A percentile compares a stretch with the other conserved stretches of the same genome.
phyloP scores from a whole-genome alignment of 225 moss, liverwort and hornwort species.

The Antitrichia curtipendula region DNA sequence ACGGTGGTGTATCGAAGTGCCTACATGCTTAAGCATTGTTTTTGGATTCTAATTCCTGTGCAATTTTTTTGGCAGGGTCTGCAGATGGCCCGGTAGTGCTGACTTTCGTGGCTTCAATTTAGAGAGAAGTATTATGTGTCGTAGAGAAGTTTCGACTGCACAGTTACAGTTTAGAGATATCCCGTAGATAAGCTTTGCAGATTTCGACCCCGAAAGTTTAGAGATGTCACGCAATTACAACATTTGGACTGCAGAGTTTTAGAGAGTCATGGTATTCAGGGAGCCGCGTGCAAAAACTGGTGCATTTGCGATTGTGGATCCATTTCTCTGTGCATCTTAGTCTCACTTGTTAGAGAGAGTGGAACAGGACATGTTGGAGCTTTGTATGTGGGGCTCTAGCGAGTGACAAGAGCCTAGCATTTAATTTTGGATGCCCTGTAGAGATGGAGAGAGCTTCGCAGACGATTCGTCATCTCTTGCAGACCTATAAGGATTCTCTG shows the following conservation, averaged over 20 bases:
- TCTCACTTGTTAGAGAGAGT: background rate
- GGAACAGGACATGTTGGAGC: too few relatives aligned
- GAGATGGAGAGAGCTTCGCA: background rate
- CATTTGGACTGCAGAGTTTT: background rate
- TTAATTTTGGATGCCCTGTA: background rate
- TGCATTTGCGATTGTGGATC: background rate
- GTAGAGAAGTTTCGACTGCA: background rate
- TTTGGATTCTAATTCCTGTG: background rate
- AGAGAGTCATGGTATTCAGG: background rate
- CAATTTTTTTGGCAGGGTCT: background rate
- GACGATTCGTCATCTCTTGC: background rate
- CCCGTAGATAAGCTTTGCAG: background rate
- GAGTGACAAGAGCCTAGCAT: background rate
- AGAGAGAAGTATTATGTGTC: background rate
- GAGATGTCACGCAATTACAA: background rate
- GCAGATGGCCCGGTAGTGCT: too few relatives aligned
- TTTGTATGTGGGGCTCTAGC: background rate
- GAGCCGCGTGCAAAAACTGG: background rate
- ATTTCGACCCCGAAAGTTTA: background rate
- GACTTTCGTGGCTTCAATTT: background rate
- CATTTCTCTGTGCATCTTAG: background rate
- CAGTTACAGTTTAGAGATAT: background rate
- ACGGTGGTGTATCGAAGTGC: background rate
- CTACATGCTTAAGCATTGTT: background rate
- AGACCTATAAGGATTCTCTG: background rate